Percentiles rank a stretch among this genome's conserved stretches.
phyloP scores from a whole-genome alignment of 2,329 filamentous ascomycete species.

The Trichoderma simmonsii region DNA sequence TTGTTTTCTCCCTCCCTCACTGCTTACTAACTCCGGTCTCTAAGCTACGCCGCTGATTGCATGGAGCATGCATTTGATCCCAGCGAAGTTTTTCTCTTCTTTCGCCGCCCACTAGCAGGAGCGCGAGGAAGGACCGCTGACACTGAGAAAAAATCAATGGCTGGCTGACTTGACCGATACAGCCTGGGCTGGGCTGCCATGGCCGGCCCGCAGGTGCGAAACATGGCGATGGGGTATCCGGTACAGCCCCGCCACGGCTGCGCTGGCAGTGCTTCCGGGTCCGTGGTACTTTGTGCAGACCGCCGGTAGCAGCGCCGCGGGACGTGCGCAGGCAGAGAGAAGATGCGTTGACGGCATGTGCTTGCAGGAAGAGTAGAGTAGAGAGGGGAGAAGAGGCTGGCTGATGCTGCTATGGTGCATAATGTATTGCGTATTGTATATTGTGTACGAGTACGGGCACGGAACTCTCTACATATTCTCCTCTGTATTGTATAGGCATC shows the following conservation, averaged over 20 bases:
- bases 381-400: background rate
- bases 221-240: slow-evolving; percentile 11
- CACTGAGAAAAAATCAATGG: background rate
- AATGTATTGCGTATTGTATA: background rate
- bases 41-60: background rate
- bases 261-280: slow-evolving; percentile 15
- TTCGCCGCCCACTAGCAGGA: background rate
- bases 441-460: background rate
- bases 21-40: background rate
- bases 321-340: background rate
- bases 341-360: background rate
- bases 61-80: background rate
- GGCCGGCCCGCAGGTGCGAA: background rate
- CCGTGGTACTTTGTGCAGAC: slow-evolving; percentile 16
- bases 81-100: background rate
- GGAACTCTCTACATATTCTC: background rate
- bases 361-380: background rate
- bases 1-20: background rate
- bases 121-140: background rate
- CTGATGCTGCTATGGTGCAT: background rate
- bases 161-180: background rate
- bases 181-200: background rate
- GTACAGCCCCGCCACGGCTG: slow-evolving; percentile 9
- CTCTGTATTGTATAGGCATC: background rate
- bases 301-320: slow-evolving; percentile 10